Conservation (phyloP, 2,329 filamentous ascomycete species). For the Alternaria brassicicola region DNA sequence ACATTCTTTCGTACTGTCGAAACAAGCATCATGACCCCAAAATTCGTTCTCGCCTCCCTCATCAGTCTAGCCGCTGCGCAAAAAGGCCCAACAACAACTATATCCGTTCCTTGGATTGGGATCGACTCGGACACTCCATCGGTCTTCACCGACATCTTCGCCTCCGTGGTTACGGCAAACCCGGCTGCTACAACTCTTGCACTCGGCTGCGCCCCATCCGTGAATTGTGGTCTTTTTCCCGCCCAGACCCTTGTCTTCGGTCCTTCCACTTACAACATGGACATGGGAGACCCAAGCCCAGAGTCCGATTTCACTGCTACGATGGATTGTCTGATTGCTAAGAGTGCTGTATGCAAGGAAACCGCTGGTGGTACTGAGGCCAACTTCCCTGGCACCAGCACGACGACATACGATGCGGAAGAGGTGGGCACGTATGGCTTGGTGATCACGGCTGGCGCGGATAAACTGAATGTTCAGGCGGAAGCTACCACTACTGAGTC, state of each 20-base stretch:
- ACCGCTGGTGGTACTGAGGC: constrained; percentile 30
- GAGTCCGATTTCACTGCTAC: constrained; percentile 27
- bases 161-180: constrained; percentile 24
- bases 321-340: constrained; percentile 23
- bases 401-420: constrained; percentile 21
- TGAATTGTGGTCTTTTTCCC: constrained; percentile 32
- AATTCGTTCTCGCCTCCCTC: constrained; percentile 6
- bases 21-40: constrained; percentile 10
- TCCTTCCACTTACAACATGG: constrained; percentile 26
- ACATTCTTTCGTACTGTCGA: background rate
- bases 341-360: constrained; percentile 29
- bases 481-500: constrained; percentile 6
- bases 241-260: constrained; percentile 24
- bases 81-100: constrained; percentile 13
- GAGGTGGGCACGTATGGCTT: constrained; percentile 6
- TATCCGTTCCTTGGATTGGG: constrained; percentile 19
- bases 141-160: constrained; percentile 3
- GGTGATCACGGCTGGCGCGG: constrained; percentile 22
- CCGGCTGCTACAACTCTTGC: constrained; percentile 18
- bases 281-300: constrained; percentile 22
- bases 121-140: background rate
- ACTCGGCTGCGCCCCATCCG: constrained; percentile 9
- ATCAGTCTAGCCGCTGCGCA: constrained; percentile 20
- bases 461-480: constrained; percentile 16
- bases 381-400: constrained; percentile 32